Conservation (phyloP, 2,329 filamentous ascomycete genomes). For the Emergomyces orientalis region DNA sequence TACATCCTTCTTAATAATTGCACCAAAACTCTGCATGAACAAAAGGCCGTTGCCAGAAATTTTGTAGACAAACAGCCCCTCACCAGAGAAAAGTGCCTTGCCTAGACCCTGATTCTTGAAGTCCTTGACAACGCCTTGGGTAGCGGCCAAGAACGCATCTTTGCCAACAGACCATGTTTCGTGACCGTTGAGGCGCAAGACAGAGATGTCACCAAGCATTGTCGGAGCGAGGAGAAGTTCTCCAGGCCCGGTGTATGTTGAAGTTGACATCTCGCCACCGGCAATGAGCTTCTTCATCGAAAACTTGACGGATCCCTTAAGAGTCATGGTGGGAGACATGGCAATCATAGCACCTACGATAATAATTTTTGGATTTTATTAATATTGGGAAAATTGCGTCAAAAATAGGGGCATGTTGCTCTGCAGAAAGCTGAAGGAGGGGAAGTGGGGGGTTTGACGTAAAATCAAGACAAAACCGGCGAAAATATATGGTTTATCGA, state of each 20-base stretch:
- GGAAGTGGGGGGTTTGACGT: neutral
- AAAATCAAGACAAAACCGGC: neutral
- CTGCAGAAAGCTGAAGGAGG: no score
- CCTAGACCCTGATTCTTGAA: slow-evolving; percentile 76
- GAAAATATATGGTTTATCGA: neutral
- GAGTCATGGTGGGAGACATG: slow-evolving; percentile 80
- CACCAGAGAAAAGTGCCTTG: slow-evolving; percentile 89
- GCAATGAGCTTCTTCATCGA: slow-evolving; percentile 83
- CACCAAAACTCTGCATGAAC: slow-evolving; percentile 89
- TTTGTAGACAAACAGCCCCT: slow-evolving; percentile 85
- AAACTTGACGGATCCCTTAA: slow-evolving; percentile 77
- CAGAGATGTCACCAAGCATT: slow-evolving; percentile 75
- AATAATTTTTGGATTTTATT: neutral
- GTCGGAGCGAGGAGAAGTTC: slow-evolving; percentile 77
- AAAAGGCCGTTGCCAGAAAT: slow-evolving; percentile 70
- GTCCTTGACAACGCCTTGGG: slow-evolving; percentile 78
- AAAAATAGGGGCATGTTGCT: no score
- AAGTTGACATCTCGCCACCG: slow-evolving; percentile 68
- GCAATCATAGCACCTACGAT: slow-evolving; percentile 72
- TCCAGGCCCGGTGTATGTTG: slow-evolving; percentile 78
- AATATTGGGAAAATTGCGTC: neutral
- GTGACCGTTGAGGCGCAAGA: slow-evolving; percentile 60
- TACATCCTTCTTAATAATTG: slow-evolving; percentile 89
- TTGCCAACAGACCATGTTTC: slow-evolving; percentile 71
- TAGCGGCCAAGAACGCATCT: slow-evolving; percentile 77